Percentiles rank a stretch among this genome's conserved stretches.
phyloP scores from a whole-genome alignment of 208 protist genomes.

The Porcisia hertigi region DNA sequence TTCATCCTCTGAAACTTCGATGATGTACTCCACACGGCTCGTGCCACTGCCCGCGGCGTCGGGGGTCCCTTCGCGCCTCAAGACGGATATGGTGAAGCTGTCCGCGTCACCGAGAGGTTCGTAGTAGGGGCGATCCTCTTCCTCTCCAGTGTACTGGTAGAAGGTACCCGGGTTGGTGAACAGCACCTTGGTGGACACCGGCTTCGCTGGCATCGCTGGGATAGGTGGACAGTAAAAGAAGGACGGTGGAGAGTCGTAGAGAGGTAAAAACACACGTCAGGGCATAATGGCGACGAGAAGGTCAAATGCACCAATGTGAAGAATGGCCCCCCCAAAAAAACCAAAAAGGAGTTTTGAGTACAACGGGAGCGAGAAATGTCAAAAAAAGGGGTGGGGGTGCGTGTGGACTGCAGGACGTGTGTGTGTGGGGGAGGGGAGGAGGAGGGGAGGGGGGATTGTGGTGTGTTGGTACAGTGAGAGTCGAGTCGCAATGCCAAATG shows the following conservation, averaged over 20 bases:
- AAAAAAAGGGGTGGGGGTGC: no score
- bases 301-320: no score
- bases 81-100: constrained; percentile 21
- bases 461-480: not conserved
- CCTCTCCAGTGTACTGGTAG: constrained; percentile 37
- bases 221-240: not conserved
- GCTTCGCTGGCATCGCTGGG: not conserved
- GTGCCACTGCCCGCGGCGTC: not conserved
- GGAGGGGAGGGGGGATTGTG: not conserved
- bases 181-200: constrained; percentile 10
- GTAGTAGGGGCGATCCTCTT: constrained; percentile 26
- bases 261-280: no score
- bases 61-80: constrained; percentile 18
- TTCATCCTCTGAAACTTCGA: constrained; percentile 35
- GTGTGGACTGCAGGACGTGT: no score
- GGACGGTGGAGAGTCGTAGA: no score
- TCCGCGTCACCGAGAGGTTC: constrained; percentile 32
- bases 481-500: not conserved
- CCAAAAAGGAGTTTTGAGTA: no score
- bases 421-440: no score
- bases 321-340: no score
- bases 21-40: constrained; percentile 24
- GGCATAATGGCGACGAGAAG: no score
- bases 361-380: no score
- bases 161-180: constrained; percentile 45